Evolutionary conservation across 1,284 basidiomycete species (phyloP).

Genomic region (Farysia itapuensis): DNA sequence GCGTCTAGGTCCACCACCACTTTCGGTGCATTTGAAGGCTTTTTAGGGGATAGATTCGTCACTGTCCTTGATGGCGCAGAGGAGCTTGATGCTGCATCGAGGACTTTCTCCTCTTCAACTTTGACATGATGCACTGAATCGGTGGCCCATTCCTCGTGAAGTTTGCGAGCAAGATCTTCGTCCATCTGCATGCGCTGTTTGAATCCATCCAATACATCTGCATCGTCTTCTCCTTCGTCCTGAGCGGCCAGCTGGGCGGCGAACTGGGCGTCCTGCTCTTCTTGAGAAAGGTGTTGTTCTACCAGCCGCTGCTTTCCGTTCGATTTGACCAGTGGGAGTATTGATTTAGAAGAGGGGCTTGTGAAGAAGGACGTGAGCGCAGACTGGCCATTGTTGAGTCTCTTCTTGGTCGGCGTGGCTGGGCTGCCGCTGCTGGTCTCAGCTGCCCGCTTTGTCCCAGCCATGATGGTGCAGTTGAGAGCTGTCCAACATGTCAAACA

Average conservation of each 20-base stretch:
- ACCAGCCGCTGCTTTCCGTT: neutral
- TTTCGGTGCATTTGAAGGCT: neutral
- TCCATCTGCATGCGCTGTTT: slow-evolving; percentile 13
- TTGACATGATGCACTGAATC: too few species aligned
- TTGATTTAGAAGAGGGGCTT: slow-evolving; percentile 11
- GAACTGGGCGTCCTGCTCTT: slow-evolving; percentile 25
- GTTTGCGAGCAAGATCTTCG: slow-evolving; percentile 28
- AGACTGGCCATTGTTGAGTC: slow-evolving; percentile 13
- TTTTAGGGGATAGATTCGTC: neutral
- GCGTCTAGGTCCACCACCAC: slow-evolving; percentile 26
- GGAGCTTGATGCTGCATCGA: neutral
- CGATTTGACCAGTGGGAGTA: neutral
- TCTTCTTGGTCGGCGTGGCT: slow-evolving; percentile 24
- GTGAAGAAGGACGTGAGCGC: slow-evolving; percentile 35
- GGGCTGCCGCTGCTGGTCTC: neutral
- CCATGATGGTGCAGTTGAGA: too few species aligned
- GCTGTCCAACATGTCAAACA: too few species aligned
- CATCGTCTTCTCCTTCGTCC: slow-evolving; percentile 8
- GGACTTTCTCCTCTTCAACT: neutral
- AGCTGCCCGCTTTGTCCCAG: slow-evolving; percentile 13
- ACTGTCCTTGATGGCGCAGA: neutral
- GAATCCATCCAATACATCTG: slow-evolving; percentile 6
- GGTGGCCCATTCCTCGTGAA: slow-evolving; percentile 25
- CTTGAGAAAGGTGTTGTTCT: slow-evolving; percentile 6
- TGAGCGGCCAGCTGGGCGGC: slow-evolving; percentile 26